Evolutionary conservation across 2,329 filamentous ascomycete genomes (phyloP).

Genomic region (Didymella segeticola): DNA sequence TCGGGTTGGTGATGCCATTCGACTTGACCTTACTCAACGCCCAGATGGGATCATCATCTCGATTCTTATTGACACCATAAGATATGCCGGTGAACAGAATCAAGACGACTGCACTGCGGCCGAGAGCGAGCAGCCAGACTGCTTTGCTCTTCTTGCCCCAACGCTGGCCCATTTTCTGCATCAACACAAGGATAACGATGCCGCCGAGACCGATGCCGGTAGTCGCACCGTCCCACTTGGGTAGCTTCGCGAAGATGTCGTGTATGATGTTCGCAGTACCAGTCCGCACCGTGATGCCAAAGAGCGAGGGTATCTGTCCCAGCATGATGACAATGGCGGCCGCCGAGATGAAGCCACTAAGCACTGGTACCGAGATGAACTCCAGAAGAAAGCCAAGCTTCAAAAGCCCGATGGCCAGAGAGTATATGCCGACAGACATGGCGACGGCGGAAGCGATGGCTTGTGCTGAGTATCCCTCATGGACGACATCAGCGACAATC

Average conservation of each 20-base stretch:
- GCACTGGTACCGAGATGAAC: slow-evolving; percentile 69
- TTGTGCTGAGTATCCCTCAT: slow-evolving; percentile 59
- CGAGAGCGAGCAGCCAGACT: slow-evolving; percentile 66
- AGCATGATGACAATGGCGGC: slow-evolving; percentile 71
- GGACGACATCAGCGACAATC: slow-evolving; percentile 61
- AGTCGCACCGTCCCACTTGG: slow-evolving; percentile 64
- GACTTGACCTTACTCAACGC: slow-evolving; percentile 64
- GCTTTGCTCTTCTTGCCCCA: slow-evolving; percentile 65
- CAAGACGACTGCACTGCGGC: slow-evolving; percentile 66
- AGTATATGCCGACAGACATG: slow-evolving; percentile 68
- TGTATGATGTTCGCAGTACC: slow-evolving; percentile 65
- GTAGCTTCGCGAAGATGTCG: slow-evolving; percentile 64
- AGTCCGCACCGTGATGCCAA: slow-evolving; percentile 61
- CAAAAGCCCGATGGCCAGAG: slow-evolving; percentile 65
- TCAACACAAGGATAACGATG: slow-evolving; percentile 61
- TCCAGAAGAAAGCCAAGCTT: slow-evolving; percentile 71
- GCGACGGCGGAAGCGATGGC: slow-evolving; percentile 68
- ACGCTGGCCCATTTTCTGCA: slow-evolving; percentile 65
- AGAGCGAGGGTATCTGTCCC: slow-evolving; percentile 67
- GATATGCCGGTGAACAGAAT: slow-evolving; percentile 69
- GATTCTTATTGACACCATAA: slow-evolving; percentile 65
- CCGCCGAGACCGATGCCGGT: slow-evolving; percentile 66
- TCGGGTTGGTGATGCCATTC: slow-evolving; percentile 60
- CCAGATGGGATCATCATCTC: slow-evolving; percentile 59
- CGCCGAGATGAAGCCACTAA: slow-evolving; percentile 71